Percentiles rank a stretch among this genome's conserved stretches.
Conservation (phyloP, 139 green algal species). For the Eudorina sp. region DNA sequence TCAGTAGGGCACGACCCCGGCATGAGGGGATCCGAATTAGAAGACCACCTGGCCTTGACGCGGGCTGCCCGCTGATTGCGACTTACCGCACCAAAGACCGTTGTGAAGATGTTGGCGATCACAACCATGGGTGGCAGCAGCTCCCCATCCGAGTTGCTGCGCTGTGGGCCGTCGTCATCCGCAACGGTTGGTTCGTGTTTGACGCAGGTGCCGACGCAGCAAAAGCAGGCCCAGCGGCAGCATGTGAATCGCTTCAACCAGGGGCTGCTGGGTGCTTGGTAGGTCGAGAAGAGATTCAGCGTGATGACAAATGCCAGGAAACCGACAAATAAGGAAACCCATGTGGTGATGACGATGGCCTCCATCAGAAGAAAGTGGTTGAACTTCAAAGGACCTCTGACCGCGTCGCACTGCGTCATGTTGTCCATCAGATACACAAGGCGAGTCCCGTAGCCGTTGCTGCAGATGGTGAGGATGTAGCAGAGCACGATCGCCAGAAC, state of each 20-base stretch:
- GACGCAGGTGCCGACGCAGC: background rate
- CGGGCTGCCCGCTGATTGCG: too few species aligned
- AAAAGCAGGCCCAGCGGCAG: background rate
- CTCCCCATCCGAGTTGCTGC: too few species aligned
- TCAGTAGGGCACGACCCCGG: background rate
- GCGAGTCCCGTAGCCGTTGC: background rate
- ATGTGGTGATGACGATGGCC: background rate
- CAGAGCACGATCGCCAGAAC: background rate
- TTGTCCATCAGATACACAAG: background rate
- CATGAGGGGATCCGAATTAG: background rate
- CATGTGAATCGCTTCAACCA: background rate
- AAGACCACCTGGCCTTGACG: too few species aligned
- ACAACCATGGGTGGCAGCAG: background rate
- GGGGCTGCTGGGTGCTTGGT: background rate
- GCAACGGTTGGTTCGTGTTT: background rate
- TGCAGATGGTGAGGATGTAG: conserved; percentile 10
- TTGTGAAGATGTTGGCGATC: conserved; percentile 17
- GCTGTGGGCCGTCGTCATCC: background rate
- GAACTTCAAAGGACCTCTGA: background rate
- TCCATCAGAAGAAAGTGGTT: background rate
- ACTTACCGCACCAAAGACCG: conserved; percentile 17
- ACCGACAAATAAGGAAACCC: background rate
- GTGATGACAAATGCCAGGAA: background rate
- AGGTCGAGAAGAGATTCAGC: conserved; percentile 14
- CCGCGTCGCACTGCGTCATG: background rate